Percentiles rank a stretch among this genome's conserved stretches.
phyloP scores from a whole-genome alignment of 108 stramenopile genomes.

The Aurantiochytrium sp. region DNA sequence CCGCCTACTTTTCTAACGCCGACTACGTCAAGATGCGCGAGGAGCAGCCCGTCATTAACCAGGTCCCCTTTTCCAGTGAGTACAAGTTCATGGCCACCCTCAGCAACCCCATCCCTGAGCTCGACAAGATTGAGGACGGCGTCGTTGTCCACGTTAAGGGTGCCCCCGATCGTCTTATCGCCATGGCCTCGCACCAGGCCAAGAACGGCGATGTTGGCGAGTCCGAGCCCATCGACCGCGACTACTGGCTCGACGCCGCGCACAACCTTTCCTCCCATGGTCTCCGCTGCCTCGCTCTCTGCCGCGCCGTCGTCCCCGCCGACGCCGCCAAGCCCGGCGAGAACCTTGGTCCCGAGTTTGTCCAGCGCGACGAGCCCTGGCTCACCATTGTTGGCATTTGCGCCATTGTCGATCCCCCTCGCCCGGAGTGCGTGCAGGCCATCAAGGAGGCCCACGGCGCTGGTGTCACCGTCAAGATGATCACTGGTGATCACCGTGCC shows the following conservation, averaged over 20 bases:
- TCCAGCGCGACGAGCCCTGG: conserved; percentile 56
- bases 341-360: conserved; percentile 32
- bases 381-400: conserved; percentile 79
- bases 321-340: neutral
- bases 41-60: conserved; percentile 69
- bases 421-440: conserved; percentile 67
- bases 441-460: conserved; percentile 64
- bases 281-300: conserved; percentile 64
- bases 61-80: conserved; percentile 85
- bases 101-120: conserved; percentile 11
- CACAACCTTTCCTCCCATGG: conserved; percentile 69
- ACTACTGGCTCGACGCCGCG: conserved; percentile 27
- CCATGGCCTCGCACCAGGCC: conserved; percentile 34
- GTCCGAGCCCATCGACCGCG: conserved; percentile 50
- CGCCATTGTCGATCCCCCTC: conserved; percentile 84
- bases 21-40: conserved; percentile 70
- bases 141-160: conserved; percentile 83
- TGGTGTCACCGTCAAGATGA: conserved; percentile 85
- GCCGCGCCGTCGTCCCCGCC: conserved; percentile 11
- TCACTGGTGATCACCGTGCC: conserved; percentile 89
- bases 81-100: conserved; percentile 78
- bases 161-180: conserved; percentile 75
- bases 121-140: conserved; percentile 38
- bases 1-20: conserved; percentile 57
- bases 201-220: neutral